phyloP scores from a whole-genome alignment of 768 basidiomycete genomes.

The Leccinum uliginosum region DNA sequence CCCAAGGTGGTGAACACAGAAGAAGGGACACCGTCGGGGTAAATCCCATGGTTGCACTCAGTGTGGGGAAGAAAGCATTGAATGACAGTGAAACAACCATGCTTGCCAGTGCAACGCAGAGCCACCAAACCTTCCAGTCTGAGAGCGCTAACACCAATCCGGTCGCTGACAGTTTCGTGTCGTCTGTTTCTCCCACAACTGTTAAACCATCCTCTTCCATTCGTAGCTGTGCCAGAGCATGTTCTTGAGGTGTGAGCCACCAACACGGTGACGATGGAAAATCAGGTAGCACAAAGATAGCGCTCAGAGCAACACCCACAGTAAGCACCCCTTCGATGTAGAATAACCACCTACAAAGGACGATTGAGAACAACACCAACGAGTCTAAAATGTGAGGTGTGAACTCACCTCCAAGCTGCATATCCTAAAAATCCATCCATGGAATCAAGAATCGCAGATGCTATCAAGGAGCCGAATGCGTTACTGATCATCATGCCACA shows the following conservation, averaged over 20 bases:
- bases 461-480: slow-evolving; percentile 77
- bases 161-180: slow-evolving; percentile 25
- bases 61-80: slow-evolving; percentile 77
- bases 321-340: slow-evolving; percentile 62
- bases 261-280: slow-evolving; percentile 55
- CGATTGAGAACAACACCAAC: not conserved
- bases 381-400: not conserved
- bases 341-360: slow-evolving; percentile 61
- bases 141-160: slow-evolving; percentile 58
- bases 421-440: slow-evolving; percentile 69
- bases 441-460: slow-evolving; percentile 65
- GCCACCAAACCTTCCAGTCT: slow-evolving; percentile 86
- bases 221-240: slow-evolving; percentile 50
- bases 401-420: slow-evolving; percentile 64
- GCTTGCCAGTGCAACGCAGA: slow-evolving; percentile 58
- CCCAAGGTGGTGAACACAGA: slow-evolving; percentile 70
- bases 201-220: slow-evolving; percentile 64
- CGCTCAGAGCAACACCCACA: slow-evolving; percentile 42
- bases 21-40: slow-evolving; percentile 60
- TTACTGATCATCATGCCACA: slow-evolving; percentile 77
- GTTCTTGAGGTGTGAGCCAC: slow-evolving; percentile 62
- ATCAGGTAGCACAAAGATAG: slow-evolving; percentile 68
- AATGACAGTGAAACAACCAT: slow-evolving; percentile 62
- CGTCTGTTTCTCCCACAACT: slow-evolving; percentile 43
- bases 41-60: slow-evolving; percentile 70